phyloP scores from a whole-genome alignment of 2,329 filamentous ascomycete species.

The Phialocephala subalpina region DNA sequence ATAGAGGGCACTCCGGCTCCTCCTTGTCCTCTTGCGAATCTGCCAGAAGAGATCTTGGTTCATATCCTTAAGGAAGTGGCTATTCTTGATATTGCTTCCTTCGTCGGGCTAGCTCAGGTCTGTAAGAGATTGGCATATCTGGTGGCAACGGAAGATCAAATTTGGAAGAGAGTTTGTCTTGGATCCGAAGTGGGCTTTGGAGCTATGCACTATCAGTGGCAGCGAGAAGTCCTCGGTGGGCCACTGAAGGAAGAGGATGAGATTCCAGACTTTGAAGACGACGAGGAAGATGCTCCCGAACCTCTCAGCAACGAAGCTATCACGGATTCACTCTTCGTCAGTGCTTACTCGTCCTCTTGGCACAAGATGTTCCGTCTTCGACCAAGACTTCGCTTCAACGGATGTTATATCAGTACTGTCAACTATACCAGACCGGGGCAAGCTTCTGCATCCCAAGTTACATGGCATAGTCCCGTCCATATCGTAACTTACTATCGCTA shows the following conservation, averaged over 20 bases:
- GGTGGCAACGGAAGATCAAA: conserved; percentile 80
- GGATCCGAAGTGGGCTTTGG: conserved; percentile 79
- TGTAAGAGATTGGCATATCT: conserved; percentile 90
- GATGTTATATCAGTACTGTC: conserved; percentile 94
- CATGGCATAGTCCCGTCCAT: conserved; percentile 85
- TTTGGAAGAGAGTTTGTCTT: conserved; percentile 83
- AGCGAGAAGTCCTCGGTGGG: conserved; percentile 65
- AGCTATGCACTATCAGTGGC: conserved; percentile 84
- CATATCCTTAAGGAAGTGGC: conserved; percentile 81
- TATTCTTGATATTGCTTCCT: conserved; percentile 76
- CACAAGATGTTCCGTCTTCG: conserved; percentile 79
- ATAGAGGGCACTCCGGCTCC: conserved; percentile 77
- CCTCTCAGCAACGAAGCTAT: conserved; percentile 31
- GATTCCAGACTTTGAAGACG: conserved; percentile 18
- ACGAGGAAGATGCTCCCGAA: conserved; percentile 12
- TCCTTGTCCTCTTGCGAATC: conserved; percentile 78
- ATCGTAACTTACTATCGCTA: conserved; percentile 99
- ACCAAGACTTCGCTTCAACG: conserved; percentile 91
- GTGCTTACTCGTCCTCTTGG: conserved; percentile 62
- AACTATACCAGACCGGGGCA: conserved; percentile 91
- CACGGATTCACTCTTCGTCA: conserved; percentile 44
- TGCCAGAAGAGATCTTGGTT: conserved; percentile 86
- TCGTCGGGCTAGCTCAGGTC: conserved; percentile 78
- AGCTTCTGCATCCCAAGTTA: conserved; percentile 71
- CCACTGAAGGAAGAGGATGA: conserved; percentile 50